A percentile compares a stretch with the other conserved stretches of the same genome.
These are phyloP conservation scores for Rhizopogon sp. DNA, from an alignment of 768 basidiomycete genomes.

Conservation along the genomic window DNA sequence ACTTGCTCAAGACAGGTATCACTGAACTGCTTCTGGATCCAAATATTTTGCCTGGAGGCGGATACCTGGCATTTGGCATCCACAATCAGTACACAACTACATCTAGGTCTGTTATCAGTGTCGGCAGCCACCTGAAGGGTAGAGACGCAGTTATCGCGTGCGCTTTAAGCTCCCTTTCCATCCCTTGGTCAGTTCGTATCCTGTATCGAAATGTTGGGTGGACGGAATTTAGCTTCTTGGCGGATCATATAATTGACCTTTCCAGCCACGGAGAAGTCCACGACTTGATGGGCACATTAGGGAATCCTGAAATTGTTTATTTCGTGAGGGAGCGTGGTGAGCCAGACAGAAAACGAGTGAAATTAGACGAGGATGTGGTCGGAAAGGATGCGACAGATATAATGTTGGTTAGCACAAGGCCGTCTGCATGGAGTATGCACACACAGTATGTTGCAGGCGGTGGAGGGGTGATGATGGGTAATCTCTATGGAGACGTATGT, in stretches of 20 bases:
- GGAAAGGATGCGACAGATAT: neutral
- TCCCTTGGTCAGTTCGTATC: conserved; percentile 1
- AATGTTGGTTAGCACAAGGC: neutral
- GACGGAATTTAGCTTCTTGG: neutral
- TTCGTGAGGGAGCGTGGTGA: neutral
- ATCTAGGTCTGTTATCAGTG: conserved; percentile 6
- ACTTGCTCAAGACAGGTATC: neutral
- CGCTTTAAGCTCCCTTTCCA: conserved; percentile 1
- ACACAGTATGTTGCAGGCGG: neutral
- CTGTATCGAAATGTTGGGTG: conserved; percentile 1
- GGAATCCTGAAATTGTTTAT: neutral
- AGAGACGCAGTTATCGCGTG: conserved; percentile 1
- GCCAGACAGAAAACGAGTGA: neutral
- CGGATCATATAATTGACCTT: neutral
- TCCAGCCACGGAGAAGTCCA: neutral
- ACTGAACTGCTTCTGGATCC: conserved; percentile 26
- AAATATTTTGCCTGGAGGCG: conserved; percentile 34
- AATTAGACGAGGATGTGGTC: neutral
- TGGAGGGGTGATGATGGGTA: neutral
- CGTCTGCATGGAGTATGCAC: neutral
- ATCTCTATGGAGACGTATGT: neutral
- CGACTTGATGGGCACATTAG: neutral
- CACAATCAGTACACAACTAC: conserved; percentile 29
- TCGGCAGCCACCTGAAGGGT: neutral
- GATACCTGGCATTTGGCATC: conserved; percentile 36